Evolutionary conservation across 306 rosid species (phyloP), one percentile per base, ranked within the genome.

Genomic region (Phaseolus lunatus): DNA sequence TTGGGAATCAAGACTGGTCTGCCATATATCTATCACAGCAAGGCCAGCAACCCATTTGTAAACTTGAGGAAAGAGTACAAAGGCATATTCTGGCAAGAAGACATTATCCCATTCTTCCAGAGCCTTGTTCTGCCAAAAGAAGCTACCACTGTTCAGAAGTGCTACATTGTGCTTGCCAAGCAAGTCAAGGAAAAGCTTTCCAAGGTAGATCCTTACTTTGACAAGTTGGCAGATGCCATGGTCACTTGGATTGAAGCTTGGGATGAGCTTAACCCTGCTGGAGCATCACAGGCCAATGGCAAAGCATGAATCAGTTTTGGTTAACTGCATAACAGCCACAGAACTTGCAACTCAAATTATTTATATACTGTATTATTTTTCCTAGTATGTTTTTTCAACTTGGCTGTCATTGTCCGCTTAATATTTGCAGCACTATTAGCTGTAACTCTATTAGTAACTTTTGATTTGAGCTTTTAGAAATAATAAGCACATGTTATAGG

Each of bases 1-100:
- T 80, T 89, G 78, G 97, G 97, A 78, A 88, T 92, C 82, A 92
- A 92, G 75, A 92, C 96, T 31, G 97, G 97, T 4, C 85, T 92
- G 58, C 97, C 97, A 0, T 92, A 92, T 37, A 90, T 92, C 78
- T 90, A 62, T 37, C 86, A 83, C 78, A 83, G 86, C 84, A 83
- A 83, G 81, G 84, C 84, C 5, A 84, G 81, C 57, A 84, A 84
- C 59, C 87, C 84, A 62, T 84, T 84, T 58, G 84, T 79, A 2
- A 84, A 84, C 78, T 29, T 84, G 48, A 84, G 67, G 81, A 84
- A 84, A 63, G 87, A 84, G 76, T 84, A 79, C 87, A 84, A 84
- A 33, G 87, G 84, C 44, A 84, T 84, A n/a, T 84, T 84, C 84
- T 84, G 84, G 87, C 87, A 84, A 72, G 87, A 84, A 70, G 87